These are phyloP conservation scores for Calonectria pseudoreteaudii DNA, from an alignment of 2,329 filamentous ascomycete species.

Conservation along the genomic window DNA sequence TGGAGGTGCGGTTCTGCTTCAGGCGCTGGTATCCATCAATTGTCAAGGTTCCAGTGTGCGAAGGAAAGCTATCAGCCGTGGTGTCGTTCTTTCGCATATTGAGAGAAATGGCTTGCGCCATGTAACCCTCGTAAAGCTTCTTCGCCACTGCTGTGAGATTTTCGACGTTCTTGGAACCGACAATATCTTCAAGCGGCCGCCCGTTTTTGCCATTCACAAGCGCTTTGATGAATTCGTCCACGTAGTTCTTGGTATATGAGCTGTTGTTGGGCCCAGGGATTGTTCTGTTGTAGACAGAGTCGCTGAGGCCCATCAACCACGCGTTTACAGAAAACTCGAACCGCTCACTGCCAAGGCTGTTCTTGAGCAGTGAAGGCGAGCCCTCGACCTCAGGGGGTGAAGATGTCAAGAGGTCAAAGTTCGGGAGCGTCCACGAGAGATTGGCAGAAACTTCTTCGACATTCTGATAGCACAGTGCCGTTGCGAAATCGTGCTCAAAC, in stretches of 20 bases:
- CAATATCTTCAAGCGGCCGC: conserved; percentile 24
- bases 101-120: conserved; percentile 43
- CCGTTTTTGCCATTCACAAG: conserved; percentile 30
- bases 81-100: conserved; percentile 36
- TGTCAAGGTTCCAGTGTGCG: conserved; percentile 26
- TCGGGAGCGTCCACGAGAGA: conserved; percentile 34
- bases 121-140: conserved; percentile 39
- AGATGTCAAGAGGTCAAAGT: conserved; percentile 29
- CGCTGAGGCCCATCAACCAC: conserved; percentile 31
- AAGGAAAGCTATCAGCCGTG: conserved; percentile 10
- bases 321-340: conserved; percentile 36
- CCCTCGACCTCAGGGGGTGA: conserved; percentile 24
- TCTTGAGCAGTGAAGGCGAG: conserved; percentile 21
- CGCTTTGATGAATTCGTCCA: conserved; percentile 35
- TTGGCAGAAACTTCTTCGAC: conserved; percentile 37
- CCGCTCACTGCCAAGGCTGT: conserved; percentile 21
- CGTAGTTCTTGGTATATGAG: conserved; percentile 23
- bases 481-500: conserved; percentile 37
- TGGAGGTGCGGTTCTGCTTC: conserved; percentile 41
- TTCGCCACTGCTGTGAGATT: conserved; percentile 30
- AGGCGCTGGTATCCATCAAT: conserved; percentile 28
- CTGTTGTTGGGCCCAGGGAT: conserved; percentile 26
- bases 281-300: conserved; percentile 33
- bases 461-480: conserved; percentile 39
- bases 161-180: conserved; percentile 26